phyloP scores from a whole-genome alignment of 176 grass and related monocot genomes.

The Hordeum vulgare region DNA sequence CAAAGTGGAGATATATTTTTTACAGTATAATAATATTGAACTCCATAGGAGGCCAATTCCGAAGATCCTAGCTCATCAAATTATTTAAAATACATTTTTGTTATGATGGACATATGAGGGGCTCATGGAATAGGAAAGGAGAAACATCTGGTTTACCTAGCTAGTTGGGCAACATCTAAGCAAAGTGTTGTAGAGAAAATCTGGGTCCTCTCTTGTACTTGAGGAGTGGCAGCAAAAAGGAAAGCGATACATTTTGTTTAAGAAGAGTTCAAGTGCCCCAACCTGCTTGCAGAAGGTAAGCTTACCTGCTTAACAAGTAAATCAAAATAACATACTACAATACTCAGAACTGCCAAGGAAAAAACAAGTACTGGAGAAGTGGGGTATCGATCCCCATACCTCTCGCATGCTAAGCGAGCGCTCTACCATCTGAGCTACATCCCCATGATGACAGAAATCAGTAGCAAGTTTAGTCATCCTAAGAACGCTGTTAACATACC shows the following conservation, averaged over 20 bases:
- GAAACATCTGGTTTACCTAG: background rate
- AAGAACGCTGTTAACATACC: too few species aligned
- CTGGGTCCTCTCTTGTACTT: background rate
- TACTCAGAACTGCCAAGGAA: too few species aligned
- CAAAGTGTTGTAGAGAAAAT: background rate
- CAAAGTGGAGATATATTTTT: too few species aligned
- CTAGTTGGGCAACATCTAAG: background rate
- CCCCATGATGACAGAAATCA: background rate
- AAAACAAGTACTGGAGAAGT: conserved; percentile 42
- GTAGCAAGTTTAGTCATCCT: too few species aligned
- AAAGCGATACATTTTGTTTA: background rate
- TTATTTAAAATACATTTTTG: background rate
- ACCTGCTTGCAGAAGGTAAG: background rate
- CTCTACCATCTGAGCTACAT: conserved; percentile 99
- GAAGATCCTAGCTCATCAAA: background rate
- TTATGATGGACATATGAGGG: background rate
- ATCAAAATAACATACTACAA: background rate
- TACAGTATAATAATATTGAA: too few species aligned
- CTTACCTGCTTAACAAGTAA: background rate
- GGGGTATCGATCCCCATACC: conserved; percentile 86
- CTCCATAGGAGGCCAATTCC: background rate
- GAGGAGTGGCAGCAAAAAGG: background rate
- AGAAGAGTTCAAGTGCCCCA: background rate
- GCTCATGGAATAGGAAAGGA: background rate
- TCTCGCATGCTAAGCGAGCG: conserved; percentile 97